Conservation (phyloP, 169 alveolate species). For the Neospora caninum region DNA sequence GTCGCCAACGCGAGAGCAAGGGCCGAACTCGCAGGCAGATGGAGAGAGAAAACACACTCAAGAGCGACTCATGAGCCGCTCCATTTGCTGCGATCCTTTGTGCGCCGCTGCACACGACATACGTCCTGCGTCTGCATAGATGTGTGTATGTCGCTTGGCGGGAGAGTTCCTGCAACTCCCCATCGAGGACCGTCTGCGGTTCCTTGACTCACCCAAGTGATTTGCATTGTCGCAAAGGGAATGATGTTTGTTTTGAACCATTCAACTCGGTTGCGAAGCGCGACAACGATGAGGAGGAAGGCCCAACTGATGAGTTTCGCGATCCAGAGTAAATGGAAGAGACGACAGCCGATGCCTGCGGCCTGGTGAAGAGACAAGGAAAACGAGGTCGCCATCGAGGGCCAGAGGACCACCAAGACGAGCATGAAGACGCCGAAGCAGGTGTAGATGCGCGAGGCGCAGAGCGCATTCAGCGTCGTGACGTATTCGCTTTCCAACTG, state of each 20-base stretch:
- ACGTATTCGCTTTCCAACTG: neutral
- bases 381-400: neutral
- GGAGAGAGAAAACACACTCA: neutral
- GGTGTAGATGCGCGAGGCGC: neutral
- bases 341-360: neutral
- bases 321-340: conserved; percentile 2
- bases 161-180: too few species aligned
- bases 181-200: neutral
- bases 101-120: too few species aligned
- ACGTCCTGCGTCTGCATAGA: too few species aligned
- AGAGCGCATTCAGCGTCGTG: neutral
- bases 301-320: neutral
- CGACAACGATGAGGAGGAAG: neutral
- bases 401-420: conserved; percentile 24
- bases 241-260: neutral
- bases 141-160: too few species aligned
- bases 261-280: neutral
- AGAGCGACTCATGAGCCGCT: too few species aligned
- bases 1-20: too few species aligned
- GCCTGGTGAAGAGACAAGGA: neutral
- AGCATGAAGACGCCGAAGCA: conserved; percentile 18
- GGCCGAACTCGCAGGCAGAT: too few species aligned
- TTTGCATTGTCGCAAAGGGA: neutral
- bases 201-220: neutral
- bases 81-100: too few species aligned